These are phyloP conservation scores for Podospora tetraspora DNA, from an alignment of 495 filamentous ascomycete species.

Conservation along the genomic window DNA sequence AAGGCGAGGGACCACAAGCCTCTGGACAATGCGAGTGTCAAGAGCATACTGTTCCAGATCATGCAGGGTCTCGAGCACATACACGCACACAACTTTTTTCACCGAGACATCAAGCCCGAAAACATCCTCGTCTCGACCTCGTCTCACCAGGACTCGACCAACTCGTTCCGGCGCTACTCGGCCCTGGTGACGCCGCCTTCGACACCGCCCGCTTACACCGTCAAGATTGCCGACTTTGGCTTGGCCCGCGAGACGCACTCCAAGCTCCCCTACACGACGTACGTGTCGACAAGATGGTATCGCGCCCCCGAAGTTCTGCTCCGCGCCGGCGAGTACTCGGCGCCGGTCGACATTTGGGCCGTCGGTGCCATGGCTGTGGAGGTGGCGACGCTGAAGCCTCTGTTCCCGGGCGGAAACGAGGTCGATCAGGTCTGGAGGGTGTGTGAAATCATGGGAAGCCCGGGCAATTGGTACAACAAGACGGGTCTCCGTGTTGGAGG, in stretches of 20 bases:
- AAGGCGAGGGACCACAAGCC: constrained; percentile 93
- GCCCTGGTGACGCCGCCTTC: constrained; percentile 90
- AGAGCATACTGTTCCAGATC: constrained; percentile 97
- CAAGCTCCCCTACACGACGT: constrained; percentile 93
- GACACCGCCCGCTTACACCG: constrained; percentile 86
- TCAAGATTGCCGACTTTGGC: constrained; percentile 99
- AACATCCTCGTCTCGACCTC: constrained; percentile 98
- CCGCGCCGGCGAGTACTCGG: constrained; percentile 93
- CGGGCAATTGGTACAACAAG: constrained; percentile 96
- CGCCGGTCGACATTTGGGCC: constrained; percentile 98
- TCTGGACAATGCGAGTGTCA: constrained; percentile 84
- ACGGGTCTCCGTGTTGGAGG: constrained; percentile 80
- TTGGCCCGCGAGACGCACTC: constrained; percentile 97
- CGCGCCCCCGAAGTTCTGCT: constrained; percentile 93
- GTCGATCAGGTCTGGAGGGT: constrained; percentile 99
- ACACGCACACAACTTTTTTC: constrained; percentile 95
- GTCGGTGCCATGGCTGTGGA: constrained; percentile 99
- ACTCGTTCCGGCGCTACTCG: constrained; percentile 85
- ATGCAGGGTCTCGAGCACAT: constrained; percentile 94
- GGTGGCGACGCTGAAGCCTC: constrained; percentile 91
- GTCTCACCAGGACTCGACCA: constrained; percentile 66
- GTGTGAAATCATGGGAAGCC: constrained; percentile 99
- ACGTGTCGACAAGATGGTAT: constrained; percentile 98
- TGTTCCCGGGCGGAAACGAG: constrained; percentile 97
- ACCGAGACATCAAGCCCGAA: constrained; percentile 98